Conservation (phyloP, 768 basidiomycete species). For the Termitomyces eurrhizus region DNA sequence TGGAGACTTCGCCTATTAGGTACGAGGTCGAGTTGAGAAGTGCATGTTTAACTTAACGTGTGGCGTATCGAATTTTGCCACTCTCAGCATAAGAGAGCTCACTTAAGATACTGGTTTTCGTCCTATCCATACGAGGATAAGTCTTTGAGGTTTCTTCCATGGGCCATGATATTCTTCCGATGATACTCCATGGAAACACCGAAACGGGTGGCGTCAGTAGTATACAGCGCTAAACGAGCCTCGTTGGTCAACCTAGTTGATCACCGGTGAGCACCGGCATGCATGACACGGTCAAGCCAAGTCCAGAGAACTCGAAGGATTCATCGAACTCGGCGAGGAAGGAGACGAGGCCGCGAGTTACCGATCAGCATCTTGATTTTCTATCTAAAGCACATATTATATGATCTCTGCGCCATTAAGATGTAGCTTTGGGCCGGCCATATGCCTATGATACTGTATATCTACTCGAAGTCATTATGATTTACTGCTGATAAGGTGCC, state of each 20-base stretch:
- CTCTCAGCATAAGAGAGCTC: not conserved
- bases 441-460: no score
- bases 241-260: not conserved
- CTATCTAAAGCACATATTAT: not conserved
- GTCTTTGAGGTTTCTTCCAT: not conserved
- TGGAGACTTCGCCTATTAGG: not conserved
- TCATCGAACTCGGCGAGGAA: not conserved
- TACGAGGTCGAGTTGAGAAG: not conserved
- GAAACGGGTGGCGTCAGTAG: not conserved
- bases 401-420: not conserved
- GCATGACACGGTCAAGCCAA: not conserved
- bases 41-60: not conserved
- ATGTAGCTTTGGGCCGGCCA: no score
- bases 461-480: not conserved
- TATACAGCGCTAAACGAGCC: not conserved
- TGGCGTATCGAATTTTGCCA: not conserved
- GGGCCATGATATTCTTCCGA: constrained; percentile 3
- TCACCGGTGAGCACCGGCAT: not conserved
- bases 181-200: constrained; percentile 5
- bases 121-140: not conserved
- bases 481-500: not conserved
- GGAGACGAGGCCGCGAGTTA: not conserved
- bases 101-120: not conserved
- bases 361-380: not conserved
- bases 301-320: not conserved